Percentiles rank a stretch among this genome's conserved stretches.
Conservation (phyloP, 495 filamentous ascomycete genomes). For the Cryomyces antarcticus region DNA sequence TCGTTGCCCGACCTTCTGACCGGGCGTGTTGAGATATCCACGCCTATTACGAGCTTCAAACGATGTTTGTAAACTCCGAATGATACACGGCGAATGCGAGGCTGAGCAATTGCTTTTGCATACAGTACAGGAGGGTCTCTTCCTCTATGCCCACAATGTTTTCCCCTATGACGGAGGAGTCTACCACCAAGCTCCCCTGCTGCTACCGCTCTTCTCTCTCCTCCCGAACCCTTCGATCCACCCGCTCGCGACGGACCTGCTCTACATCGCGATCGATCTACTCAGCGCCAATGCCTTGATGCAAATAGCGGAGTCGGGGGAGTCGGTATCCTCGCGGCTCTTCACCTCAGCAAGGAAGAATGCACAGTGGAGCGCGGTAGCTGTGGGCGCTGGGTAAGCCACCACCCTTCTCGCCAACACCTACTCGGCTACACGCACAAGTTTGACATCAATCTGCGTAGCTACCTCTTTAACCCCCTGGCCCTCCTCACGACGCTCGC, state of each 20-base stretch:
- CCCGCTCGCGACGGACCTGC: slow-evolving; percentile 52
- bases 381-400: slow-evolving; percentile 57
- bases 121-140: slow-evolving; percentile 85
- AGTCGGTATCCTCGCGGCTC: slow-evolving; percentile 46
- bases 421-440: not conserved
- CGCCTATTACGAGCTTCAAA: slow-evolving; percentile 94
- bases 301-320: slow-evolving; percentile 64
- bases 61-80: slow-evolving; percentile 38
- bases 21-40: slow-evolving; percentile 87
- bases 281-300: slow-evolving; percentile 67
- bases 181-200: slow-evolving; percentile 87
- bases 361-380: slow-evolving; percentile 52
- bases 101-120: not conserved
- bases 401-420: not conserved
- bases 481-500: slow-evolving; percentile 83
- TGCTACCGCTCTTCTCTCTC: slow-evolving; percentile 77
- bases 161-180: slow-evolving; percentile 96
- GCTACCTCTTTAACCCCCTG: slow-evolving; percentile 88
- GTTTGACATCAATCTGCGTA: slow-evolving; percentile 14
- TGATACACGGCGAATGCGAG: not conserved
- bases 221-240: slow-evolving; percentile 45
- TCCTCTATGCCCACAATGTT: slow-evolving; percentile 87
- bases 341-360: slow-evolving; percentile 63
- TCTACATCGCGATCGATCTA: slow-evolving; percentile 69
- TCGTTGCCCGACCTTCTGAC: slow-evolving; percentile 69